Evolutionary conservation across 2,329 filamentous ascomycete genomes (phyloP), one percentile per base, ranked within the genome.

Genomic region (Ascocoryne sarcoides): DNA sequence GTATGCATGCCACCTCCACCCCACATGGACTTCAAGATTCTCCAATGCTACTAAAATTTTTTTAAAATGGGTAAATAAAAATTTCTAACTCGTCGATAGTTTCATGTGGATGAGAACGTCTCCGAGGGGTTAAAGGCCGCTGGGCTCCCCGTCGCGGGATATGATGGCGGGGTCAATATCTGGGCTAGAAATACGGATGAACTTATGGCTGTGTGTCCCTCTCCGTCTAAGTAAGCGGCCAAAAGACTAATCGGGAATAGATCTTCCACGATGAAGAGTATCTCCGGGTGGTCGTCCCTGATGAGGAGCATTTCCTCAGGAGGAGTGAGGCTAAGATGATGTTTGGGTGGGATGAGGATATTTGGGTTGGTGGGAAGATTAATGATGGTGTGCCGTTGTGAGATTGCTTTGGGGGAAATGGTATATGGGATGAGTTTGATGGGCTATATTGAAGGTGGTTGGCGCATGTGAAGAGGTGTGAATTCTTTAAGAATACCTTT

Each of bases 231-330:
- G n/a, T n/a, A n/a, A n/a, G n/a, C n/a, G n/a, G n/a, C n/a, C n/a
- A n/a, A n/a, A n/a, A n/a, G n/a, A n/a, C n/a, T 26, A 12, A 26
- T 26, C 7, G 7, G 12, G 12, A 26, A 26, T 26, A 40, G 38
- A 31, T 40, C 10, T 40, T 40, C 29, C 38, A 40, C 10, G 38
- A 40, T 40, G 32, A n/a, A 16, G 38, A 40, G 32, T 40, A 40
- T 19, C 32, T 35, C n/a, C 17, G 31, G 10, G 26, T 29, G 3
- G 38, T 40, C 4, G 32, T 40, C 10, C 39, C 39, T 9, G 39
- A 41, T 41, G 39, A 41, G 17, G 39, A 41, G 39, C 30, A 31
- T 7, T 41, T 41, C 14, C 15, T 36, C 12, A 41, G 36, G 21
- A 28, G 32, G 18, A 31, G 23, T 30, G 32, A 41, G 32, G 23